These are phyloP conservation scores for Mycena haematopus DNA, from an alignment of 768 basidiomycete species.

Conservation along the genomic window DNA sequence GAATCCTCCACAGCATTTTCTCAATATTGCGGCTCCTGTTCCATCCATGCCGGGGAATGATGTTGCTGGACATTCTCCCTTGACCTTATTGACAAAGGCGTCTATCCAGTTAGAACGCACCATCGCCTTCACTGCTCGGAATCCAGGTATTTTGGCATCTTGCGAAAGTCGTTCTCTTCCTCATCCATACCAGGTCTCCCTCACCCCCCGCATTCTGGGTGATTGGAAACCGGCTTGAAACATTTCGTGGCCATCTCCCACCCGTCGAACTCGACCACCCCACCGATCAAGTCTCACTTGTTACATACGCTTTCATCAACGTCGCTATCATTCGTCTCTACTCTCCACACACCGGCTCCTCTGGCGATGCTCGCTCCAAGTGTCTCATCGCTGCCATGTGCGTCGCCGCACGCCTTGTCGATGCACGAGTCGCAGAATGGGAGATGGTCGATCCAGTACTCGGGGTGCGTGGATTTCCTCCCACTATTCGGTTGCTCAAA, in stretches of 20 bases:
- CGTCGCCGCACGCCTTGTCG: neutral
- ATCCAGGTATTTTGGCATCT: neutral
- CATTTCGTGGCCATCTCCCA: neutral
- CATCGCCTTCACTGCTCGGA: neutral
- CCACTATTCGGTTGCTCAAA: neutral
- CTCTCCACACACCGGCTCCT: neutral
- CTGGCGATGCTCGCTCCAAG: neutral
- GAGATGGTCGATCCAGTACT: slow-evolving; percentile 12
- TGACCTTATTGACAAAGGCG: slow-evolving; percentile 7
- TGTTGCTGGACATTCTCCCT: neutral
- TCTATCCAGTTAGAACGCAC: slow-evolving; percentile 15
- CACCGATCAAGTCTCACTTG: neutral
- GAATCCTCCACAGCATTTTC: neutral
- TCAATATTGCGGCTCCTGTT: neutral
- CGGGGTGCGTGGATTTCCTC: slow-evolving; percentile 9
- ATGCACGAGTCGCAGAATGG: neutral
- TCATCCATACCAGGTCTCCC: neutral
- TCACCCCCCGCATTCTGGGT: neutral
- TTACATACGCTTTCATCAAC: slow-evolving; percentile 7
- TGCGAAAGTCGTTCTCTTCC: neutral
- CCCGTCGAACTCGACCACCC: no score
- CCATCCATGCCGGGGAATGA: neutral
- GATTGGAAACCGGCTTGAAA: slow-evolving; percentile 1
- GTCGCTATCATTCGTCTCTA: slow-evolving; percentile 13
- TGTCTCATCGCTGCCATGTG: slow-evolving; percentile 10